A percentile compares a stretch with the other conserved stretches of the same genome.
Evolutionary conservation across 2,329 filamentous ascomycete genomes (phyloP).

Genomic region (Chlorencoelia australis): DNA sequence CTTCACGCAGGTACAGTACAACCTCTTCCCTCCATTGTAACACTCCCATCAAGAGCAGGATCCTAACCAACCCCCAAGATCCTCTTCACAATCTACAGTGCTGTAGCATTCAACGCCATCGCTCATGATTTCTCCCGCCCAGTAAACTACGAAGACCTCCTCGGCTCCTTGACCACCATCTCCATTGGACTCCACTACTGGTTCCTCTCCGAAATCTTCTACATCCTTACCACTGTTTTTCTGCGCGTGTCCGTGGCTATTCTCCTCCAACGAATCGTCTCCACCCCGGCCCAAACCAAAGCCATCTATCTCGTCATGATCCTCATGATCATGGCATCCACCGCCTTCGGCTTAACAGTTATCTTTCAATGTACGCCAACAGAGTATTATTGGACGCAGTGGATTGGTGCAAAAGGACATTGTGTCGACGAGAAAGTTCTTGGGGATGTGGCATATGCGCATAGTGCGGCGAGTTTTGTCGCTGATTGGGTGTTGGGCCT

Average conservation of each 20-base stretch:
- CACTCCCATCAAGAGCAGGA: no score
- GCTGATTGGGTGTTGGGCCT: slow-evolving; percentile 40
- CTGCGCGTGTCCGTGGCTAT: slow-evolving; percentile 31
- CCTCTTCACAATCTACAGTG: not conserved
- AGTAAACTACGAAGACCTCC: not conserved
- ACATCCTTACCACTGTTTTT: slow-evolving; percentile 31
- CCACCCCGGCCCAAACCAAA: not conserved
- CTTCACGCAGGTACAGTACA: not conserved
- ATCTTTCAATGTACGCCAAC: slow-evolving; percentile 40
- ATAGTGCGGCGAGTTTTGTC: slow-evolving; percentile 34
- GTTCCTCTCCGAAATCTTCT: slow-evolving; percentile 24
- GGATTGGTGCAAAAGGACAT: slow-evolving; percentile 27
- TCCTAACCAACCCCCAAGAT: no score
- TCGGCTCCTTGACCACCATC: not conserved
- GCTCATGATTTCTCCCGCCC: not conserved
- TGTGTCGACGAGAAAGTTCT: slow-evolving; percentile 34
- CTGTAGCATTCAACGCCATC: not conserved
- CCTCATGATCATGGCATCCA: slow-evolving; percentile 22
- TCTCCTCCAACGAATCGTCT: slow-evolving; percentile 12
- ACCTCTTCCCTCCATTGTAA: not conserved
- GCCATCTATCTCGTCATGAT: not conserved
- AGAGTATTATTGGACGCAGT: slow-evolving; percentile 38
- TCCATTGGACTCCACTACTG: slow-evolving; percentile 3
- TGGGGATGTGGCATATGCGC: slow-evolving; percentile 34
- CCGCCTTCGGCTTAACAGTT: slow-evolving; percentile 35